Base-by-base conservation (phyloP, 2,329 filamentous ascomycete genomes). In the Aspergillus oerlinghausenensis region DNA sequence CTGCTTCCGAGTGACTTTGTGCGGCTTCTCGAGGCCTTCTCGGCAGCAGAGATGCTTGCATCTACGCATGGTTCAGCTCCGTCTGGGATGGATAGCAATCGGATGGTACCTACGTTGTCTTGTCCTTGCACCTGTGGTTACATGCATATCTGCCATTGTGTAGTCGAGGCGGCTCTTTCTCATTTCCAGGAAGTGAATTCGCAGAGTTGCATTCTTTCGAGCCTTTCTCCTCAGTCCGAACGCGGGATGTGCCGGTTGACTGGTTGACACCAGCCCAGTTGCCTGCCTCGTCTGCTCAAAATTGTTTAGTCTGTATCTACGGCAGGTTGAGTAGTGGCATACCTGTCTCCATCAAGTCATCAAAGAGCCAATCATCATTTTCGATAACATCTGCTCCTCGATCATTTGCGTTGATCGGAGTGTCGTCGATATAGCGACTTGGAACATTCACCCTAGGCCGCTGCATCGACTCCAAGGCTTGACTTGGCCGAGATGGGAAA, bases 1-100 rank as follows among this genome's bases (percentile, higher is more conserved):
- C 35, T 61, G 61, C 56, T 64, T 72, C 49, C 68, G 71, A 40
- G 52, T 65, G 17, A 74, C 57, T 68, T 79, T 78, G 47, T 82
- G 77, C 56, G 84, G 86, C 60, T 85, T 89, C 38, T 89, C 84
- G 19, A 89, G 67, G 0, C 89, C 89, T 58, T 89, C 84, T 25
- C 81, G 81, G 65, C 89, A 93, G 65, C 89, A 93, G 38, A 82
- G 72, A 65, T 93, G 89, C 63, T 85, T 89, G 71, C 89, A 92
- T 9, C 77, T 79, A 35, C 55, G 35, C 73, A 57, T 70, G 72
- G 1, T 64, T 47, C 21, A 47, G 43, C 11, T 23, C 10, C 11
- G 23, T n/a, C 1, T 17, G 3, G 10, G 21, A 23, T 11, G 4
- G 21, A 25, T 23, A 3, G 10, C 26, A 61, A 74, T 74, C 23